Conservation (phyloP, 1,284 basidiomycete species). For the Amylostereum areolatum region DNA sequence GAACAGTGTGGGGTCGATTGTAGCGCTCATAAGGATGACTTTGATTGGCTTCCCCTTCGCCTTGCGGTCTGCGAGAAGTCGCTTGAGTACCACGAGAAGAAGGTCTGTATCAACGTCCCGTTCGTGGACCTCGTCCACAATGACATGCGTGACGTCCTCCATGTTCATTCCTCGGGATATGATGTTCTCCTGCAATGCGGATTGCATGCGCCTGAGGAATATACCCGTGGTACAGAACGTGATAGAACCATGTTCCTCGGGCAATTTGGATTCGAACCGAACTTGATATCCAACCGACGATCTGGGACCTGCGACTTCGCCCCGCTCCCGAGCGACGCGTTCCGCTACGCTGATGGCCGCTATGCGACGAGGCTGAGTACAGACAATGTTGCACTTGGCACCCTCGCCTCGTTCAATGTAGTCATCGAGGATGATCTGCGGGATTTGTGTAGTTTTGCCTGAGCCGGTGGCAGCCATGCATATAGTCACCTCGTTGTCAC, state of each 20-base stretch:
- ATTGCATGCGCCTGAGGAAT: constrained; percentile 86
- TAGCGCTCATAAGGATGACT: constrained; percentile 93
- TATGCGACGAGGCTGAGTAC: constrained; percentile 90
- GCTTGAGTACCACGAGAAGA: constrained; percentile 86
- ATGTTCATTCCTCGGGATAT: constrained; percentile 38
- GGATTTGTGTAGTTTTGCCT: constrained; percentile 95
- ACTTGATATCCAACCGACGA: constrained; percentile 87
- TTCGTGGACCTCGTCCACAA: constrained; percentile 97
- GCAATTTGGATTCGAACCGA: constrained; percentile 81
- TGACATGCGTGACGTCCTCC: constrained; percentile 84
- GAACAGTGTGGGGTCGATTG: constrained; percentile 89
- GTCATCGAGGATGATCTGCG: constrained; percentile 88
- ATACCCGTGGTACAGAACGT: constrained; percentile 95
- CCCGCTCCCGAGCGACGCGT: constrained; percentile 88
- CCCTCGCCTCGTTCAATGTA: constrained; percentile 78
- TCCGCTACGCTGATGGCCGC: constrained; percentile 93
- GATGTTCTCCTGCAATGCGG: constrained; percentile 50
- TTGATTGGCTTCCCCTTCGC: constrained; percentile 76
- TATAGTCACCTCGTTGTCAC: constrained; percentile 82
- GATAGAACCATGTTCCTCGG: constrained; percentile 80
- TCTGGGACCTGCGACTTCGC: constrained; percentile 59
- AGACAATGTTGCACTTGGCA: constrained; percentile 85
- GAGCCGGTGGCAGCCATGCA: constrained; percentile 95
- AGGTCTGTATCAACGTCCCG: constrained; percentile 94
- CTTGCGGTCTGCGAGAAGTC: constrained; percentile 74